These are phyloP conservation scores for Oenanthe javanica DNA, from an alignment of 140 eudicot species.

Conservation along the genomic window DNA sequence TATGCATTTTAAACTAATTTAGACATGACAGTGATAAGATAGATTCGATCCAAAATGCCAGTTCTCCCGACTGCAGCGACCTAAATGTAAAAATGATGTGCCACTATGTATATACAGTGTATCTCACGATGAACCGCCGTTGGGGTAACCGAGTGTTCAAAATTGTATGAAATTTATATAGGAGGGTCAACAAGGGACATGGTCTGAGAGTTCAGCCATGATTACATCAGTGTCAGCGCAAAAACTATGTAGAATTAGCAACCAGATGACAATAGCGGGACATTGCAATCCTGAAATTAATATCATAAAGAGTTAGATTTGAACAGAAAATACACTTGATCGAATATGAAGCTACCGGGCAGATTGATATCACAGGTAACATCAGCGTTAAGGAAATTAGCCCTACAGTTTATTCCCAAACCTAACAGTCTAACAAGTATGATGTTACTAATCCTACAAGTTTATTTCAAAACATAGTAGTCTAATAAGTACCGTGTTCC, in stretches of 20 bases:
- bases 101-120: background rate
- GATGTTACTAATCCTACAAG: background rate
- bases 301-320: background rate
- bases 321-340: background rate
- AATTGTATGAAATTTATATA: background rate
- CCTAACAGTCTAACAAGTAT: background rate
- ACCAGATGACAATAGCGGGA: background rate
- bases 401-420: background rate
- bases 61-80: background rate
- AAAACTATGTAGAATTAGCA: background rate
- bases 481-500: background rate
- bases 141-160: background rate
- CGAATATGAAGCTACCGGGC: background rate
- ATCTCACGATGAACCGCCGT: background rate
- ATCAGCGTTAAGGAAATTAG: background rate
- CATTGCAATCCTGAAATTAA: background rate
- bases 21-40: background rate
- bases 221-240: background rate
- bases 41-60: background rate
- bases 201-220: background rate
- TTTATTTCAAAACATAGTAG: too few relatives aligned
- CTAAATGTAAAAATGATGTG: background rate
- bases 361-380: background rate
- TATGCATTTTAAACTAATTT: background rate
- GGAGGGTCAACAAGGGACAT: background rate